Base-by-base conservation (phyloP, 2,329 filamentous ascomycete genomes). In the Aspergillus fischeri region DNA sequence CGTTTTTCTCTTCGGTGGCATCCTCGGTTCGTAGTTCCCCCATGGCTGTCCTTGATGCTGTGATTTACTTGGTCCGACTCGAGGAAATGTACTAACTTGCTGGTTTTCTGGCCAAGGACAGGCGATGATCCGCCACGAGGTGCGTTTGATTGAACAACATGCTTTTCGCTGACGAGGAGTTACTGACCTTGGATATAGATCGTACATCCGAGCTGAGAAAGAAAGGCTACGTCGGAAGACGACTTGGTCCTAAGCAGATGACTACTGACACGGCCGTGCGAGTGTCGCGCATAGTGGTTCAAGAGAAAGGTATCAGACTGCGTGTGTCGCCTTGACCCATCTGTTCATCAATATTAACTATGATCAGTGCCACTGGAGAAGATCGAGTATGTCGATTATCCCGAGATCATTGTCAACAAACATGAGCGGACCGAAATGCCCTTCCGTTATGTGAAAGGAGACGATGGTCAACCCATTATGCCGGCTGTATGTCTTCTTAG, bases 341-440 rank as follows among this genome's bases (percentile, higher is more conserved):
- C 21, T 11, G 28, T 27, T 3, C 24, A 35, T 24, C n/a, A 17
- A 44, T 17, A 50, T 60, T 66, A 51, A 66, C 52, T 11, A 50
- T 17, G 21, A 25, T 51, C 48, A 96, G 92, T 88, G 41, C 83
- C 89, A 0, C 79, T 99, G 49, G 85, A 89, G 55, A 80, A 92
- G 63, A 88, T 99, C 35, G 81, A 86, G 1, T 97, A 94, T 70
- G 74, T 94, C 35, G 92, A 97, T 72, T 87, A 90, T 69, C 94
- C 94, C 0, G 93, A 97, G 70, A 83, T 99, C 70, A 87, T 87
- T 70, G 88, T 97, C 73, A 91, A 90, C 73, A 87, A 94, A 71
- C 88, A 96, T 69, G 94, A 99, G 77, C 94, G 90, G 73, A 96
- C 92, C 0, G 83, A 96, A 74, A 97, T 99, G 94, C 94, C 94